These are phyloP conservation scores for Chaetoceros tenuissimus DNA, from an alignment of 108 stramenopile species.

Conservation along the genomic window DNA sequence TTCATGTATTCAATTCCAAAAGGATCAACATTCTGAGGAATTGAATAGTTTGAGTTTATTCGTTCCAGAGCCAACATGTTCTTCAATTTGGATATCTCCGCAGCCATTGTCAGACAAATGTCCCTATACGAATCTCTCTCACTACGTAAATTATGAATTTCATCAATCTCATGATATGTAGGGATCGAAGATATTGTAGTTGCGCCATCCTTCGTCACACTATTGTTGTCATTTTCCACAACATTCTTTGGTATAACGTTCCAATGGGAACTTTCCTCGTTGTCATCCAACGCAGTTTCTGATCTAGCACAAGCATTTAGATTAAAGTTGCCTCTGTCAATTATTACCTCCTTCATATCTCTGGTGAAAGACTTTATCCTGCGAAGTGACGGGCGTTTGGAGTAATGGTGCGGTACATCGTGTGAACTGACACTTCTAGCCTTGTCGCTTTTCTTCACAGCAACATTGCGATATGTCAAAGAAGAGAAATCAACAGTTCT, in stretches of 20 bases:
- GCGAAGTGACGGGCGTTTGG: neutral
- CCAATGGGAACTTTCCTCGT: conserved; percentile 25
- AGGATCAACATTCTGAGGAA: conserved; percentile 28
- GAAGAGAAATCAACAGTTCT: neutral
- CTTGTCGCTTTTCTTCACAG: neutral
- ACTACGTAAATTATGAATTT: conserved; percentile 44
- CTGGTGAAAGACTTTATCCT: neutral
- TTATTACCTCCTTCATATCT: neutral
- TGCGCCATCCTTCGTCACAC: conserved; percentile 50
- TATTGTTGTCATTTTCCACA: conserved; percentile 31
- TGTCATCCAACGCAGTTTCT: conserved; percentile 2
- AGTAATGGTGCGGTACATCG: too few species aligned
- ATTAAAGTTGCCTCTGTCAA: neutral
- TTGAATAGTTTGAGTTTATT: conserved; percentile 13
- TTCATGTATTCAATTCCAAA: conserved; percentile 35
- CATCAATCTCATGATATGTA: conserved; percentile 49
- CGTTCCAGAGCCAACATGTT: conserved; percentile 51
- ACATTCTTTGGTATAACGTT: conserved; percentile 30
- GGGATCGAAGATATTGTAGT: conserved; percentile 66
- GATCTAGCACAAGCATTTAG: neutral
- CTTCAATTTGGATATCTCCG: conserved; percentile 74
- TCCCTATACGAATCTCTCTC: conserved; percentile 70
- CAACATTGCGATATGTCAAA: neutral
- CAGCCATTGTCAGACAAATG: conserved; percentile 71
- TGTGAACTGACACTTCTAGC: neutral